Percentiles rank a stretch among this genome's conserved stretches.
Conservation (phyloP, 2,329 filamentous ascomycete genomes). For the Lasiodiplodia sp. region DNA sequence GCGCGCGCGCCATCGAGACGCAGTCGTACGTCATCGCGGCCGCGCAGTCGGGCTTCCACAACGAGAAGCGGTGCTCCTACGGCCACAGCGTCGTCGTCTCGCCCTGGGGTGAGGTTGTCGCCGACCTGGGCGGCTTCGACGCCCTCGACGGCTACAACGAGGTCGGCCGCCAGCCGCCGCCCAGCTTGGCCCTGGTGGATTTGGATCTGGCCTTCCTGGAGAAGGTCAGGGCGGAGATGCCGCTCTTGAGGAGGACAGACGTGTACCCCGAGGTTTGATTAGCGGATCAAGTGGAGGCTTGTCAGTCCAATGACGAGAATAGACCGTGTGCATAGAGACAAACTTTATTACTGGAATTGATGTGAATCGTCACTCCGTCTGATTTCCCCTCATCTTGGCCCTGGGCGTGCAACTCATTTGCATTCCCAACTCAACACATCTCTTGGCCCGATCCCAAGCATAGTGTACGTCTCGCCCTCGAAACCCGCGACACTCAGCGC, state of each 20-base stretch:
- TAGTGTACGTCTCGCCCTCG: slow-evolving; percentile 39
- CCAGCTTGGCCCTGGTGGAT: slow-evolving; percentile 57
- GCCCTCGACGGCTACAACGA: slow-evolving; percentile 46
- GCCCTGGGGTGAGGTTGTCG: slow-evolving; percentile 82
- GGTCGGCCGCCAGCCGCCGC: slow-evolving; percentile 40
- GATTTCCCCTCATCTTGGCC: too few relatives aligned
- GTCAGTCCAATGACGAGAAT: too few relatives aligned
- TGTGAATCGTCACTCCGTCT: background rate
- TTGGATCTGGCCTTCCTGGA: slow-evolving; percentile 65
- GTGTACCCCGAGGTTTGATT: slow-evolving; percentile 42
- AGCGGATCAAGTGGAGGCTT: too few relatives aligned
- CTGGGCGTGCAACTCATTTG: slow-evolving; percentile 29
- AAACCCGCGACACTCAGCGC: slow-evolving; percentile 43
- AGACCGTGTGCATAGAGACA: too few relatives aligned
- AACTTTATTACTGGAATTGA: background rate
- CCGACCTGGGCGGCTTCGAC: slow-evolving; percentile 66
- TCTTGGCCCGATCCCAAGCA: slow-evolving; percentile 43
- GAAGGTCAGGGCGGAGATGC: slow-evolving; percentile 64
- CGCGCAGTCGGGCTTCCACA: slow-evolving; percentile 77
- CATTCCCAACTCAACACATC: slow-evolving; percentile 46
- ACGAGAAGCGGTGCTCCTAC: slow-evolving; percentile 80
- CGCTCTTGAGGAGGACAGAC: slow-evolving; percentile 62
- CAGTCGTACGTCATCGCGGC: slow-evolving; percentile 88
- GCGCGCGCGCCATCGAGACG: slow-evolving; percentile 85
- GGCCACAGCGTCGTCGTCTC: slow-evolving; percentile 85